Base-by-base conservation (phyloP, 192 early-diverging fungal species). In the Coemansia sp. region DNA sequence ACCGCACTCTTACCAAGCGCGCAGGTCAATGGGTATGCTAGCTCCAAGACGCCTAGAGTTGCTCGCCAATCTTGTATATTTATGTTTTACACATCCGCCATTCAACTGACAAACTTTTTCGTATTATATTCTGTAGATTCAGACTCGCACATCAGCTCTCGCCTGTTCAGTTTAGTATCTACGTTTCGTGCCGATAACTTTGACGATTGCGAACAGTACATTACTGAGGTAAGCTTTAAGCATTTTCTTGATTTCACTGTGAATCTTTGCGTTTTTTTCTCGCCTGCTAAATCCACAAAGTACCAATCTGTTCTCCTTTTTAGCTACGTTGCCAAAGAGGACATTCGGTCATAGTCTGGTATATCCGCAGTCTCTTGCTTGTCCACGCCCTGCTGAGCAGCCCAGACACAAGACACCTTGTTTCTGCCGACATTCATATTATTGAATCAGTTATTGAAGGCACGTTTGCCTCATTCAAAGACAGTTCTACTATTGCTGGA, bases 261-360 rank as follows among this genome's bases (percentile, higher is more conserved):
- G 20, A 59, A 59, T 20, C 14, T 43, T 6, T 35, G 29, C 6
- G 29, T n/a, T 32, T 1, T 32, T 32, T 32, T 32, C 29, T 32
- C 29, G 29, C 29, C 29, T 32, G 29, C 29, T 32, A 32, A 32
- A 32, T 32, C 29, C 29, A 32, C 29, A 32, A 32, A 1, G 29
- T 32, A 7, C 29, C 29, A 57, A 57, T 59, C n/a, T 13, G 38
- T 22, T 10, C n/a, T 38, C 1, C 39, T 32, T 7, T 18, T 62
- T 81, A 81, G 78, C 65, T 81, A 45, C 61, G 71, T 50, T 56
- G 56, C 35, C 38, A 69, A 47, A 54, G 65, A 32, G 78, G 78
- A 6, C 78, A 71, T 32, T 27, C 58, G 1, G 62, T 63, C 35
- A 32, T 68, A 55, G 54, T 75, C 22, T 54, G 57, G 23, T 74